phyloP scores from a whole-genome alignment of 257 asterid genomes.

The Lantana camara region DNA sequence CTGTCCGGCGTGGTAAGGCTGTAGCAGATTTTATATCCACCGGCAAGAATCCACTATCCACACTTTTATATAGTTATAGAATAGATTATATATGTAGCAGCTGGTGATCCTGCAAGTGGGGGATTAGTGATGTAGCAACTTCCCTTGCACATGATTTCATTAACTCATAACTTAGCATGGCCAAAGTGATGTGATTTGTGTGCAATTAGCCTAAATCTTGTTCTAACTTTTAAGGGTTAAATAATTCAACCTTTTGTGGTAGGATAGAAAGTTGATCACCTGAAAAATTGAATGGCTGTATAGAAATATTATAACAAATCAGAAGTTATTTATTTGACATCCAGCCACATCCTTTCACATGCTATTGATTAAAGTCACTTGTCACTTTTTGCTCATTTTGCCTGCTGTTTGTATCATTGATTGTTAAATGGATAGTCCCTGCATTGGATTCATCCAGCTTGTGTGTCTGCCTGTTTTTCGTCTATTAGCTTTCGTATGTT shows the following conservation, averaged over 20 bases:
- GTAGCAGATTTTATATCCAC: too few species aligned
- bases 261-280: not conserved
- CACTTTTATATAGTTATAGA: too few species aligned
- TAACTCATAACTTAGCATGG: not conserved
- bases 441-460: not conserved
- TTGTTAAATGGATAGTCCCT: not conserved
- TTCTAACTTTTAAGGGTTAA: too few species aligned
- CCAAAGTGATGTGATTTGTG: not conserved
- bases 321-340: not conserved
- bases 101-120: not conserved
- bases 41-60: too few species aligned
- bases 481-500: not conserved
- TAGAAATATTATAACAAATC: not conserved
- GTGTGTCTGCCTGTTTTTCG: not conserved
- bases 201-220: too few species aligned
- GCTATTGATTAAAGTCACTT: not conserved
- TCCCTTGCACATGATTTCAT: not conserved
- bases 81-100: too few species aligned
- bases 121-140: not conserved
- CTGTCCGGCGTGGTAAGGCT: too few species aligned
- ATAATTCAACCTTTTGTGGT: too few species aligned
- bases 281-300: not conserved
- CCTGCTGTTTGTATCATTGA: not conserved
- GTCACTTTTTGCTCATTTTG: not conserved
- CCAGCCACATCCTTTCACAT: not conserved